These are phyloP conservation scores for Breynia disticha DNA, from an alignment of 441 rosid species.

Conservation along the genomic window DNA sequence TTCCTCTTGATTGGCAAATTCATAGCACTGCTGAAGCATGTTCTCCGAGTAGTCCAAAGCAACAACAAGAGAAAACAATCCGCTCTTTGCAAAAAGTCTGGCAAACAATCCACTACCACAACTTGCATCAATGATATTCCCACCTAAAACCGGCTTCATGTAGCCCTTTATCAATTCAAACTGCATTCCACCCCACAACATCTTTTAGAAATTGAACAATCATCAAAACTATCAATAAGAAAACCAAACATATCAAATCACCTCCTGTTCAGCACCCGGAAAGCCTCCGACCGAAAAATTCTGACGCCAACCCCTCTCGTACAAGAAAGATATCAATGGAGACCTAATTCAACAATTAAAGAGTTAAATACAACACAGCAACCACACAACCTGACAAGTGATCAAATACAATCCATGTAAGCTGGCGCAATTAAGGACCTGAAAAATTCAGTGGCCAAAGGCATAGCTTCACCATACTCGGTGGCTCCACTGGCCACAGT, in stretches of 20 bases:
- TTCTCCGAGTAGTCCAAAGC: slow-evolving; percentile 85
- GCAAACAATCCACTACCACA: slow-evolving; percentile 86
- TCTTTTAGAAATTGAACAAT: slow-evolving; percentile 1
- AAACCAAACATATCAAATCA: slow-evolving; percentile 14
- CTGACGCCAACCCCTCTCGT: slow-evolving; percentile 93
- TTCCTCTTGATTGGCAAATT: slow-evolving; percentile 46
- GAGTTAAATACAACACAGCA: not conserved
- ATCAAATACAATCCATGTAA: not conserved
- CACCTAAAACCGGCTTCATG: slow-evolving; percentile 68
- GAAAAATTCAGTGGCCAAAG: slow-evolving; percentile 51
- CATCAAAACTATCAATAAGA: slow-evolving; percentile 1
- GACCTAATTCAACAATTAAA: slow-evolving; percentile 30
- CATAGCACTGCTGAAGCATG: slow-evolving; percentile 72
- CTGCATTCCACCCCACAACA: slow-evolving; percentile 26
- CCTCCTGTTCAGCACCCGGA: slow-evolving; percentile 89
- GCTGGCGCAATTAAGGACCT: slow-evolving; percentile 26
- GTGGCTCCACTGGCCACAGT: slow-evolving; percentile 41
- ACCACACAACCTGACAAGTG: not conserved
- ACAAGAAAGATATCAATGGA: slow-evolving; percentile 57
- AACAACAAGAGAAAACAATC: slow-evolving; percentile 56
- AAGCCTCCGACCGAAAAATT: slow-evolving; percentile 60
- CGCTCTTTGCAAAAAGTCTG: slow-evolving; percentile 62
- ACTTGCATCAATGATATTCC: slow-evolving; percentile 77
- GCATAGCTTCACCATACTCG: slow-evolving; percentile 39
- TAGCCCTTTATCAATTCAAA: slow-evolving; percentile 69